phyloP scores from a whole-genome alignment of 768 basidiomycete genomes.

The Boletellus sp. region DNA sequence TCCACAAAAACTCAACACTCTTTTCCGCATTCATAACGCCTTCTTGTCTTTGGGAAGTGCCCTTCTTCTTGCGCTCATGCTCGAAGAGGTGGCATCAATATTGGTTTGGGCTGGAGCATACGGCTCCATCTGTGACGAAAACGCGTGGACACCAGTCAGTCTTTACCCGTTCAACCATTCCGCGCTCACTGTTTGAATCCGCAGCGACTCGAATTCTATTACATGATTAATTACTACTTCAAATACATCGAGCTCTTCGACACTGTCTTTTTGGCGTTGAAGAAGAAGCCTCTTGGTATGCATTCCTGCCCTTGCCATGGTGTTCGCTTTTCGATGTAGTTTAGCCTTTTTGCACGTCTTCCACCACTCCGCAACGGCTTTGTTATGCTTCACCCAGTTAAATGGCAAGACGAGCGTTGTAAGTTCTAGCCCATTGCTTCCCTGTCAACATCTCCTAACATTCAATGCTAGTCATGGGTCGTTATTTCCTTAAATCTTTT shows the following conservation, averaged over 20 bases:
- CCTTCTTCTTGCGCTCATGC: conserved; percentile 82
- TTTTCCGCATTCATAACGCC: conserved; percentile 91
- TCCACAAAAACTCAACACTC: conserved; percentile 70
- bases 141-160: conserved; percentile 86
- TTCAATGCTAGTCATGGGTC: conserved; percentile 79
- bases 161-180: background rate
- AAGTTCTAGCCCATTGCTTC: conserved; percentile 31
- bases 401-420: conserved; percentile 94
- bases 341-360: conserved; percentile 97
- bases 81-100: conserved; percentile 87
- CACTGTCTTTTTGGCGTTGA: conserved; percentile 94
- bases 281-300: conserved; percentile 96
- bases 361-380: conserved; percentile 96
- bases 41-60: conserved; percentile 80
- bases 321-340: conserved; percentile 5
- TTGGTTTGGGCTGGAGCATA: conserved; percentile 68
- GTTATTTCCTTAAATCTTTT: conserved; percentile 86
- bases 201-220: conserved; percentile 91
- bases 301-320: conserved; percentile 5
- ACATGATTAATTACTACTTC: conserved; percentile 99
- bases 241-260: conserved; percentile 96
- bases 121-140: conserved; percentile 69
- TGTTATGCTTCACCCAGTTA: conserved; percentile 92
- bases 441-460: background rate
- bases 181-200: conserved; percentile 1